Evolutionary conservation across 768 basidiomycete species (phyloP).

Genomic region (Cystobasidium tubakii): DNA sequence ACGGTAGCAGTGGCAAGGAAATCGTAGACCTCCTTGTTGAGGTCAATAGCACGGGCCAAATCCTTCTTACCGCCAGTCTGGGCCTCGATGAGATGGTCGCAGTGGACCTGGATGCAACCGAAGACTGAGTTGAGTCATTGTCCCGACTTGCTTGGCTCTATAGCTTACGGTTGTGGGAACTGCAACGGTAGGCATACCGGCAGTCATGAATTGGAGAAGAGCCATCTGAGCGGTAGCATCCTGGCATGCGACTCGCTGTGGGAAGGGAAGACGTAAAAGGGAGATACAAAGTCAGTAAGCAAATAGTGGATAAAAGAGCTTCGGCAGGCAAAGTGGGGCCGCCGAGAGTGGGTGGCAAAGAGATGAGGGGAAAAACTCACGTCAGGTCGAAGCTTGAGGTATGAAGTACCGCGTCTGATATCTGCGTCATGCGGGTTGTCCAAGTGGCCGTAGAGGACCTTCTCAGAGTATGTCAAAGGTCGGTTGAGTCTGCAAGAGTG

Average conservation of each 20-base stretch:
- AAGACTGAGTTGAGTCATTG: not conserved
- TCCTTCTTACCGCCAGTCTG: slow-evolving; percentile 90
- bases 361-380: slow-evolving; percentile 62
- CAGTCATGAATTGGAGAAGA: slow-evolving; percentile 99
- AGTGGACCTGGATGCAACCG: slow-evolving; percentile 58
- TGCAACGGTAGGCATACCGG: slow-evolving; percentile 93
- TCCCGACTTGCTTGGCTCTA: not conserved
- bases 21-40: slow-evolving; percentile 98
- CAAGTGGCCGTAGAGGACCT: slow-evolving; percentile 74
- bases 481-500: slow-evolving; percentile 42
- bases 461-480: slow-evolving; percentile 46
- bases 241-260: slow-evolving; percentile 55
- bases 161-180: slow-evolving; percentile 78
- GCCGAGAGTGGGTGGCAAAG: slow-evolving; percentile 82
- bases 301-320: slow-evolving; percentile 53
- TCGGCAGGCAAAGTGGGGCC: too few relatives aligned
- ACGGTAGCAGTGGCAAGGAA: slow-evolving; percentile 96
- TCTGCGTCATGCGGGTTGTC: slow-evolving; percentile 89
- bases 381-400: slow-evolving; percentile 95
- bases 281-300: not conserved
- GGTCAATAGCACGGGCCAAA: slow-evolving; percentile 79
- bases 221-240: slow-evolving; percentile 77
- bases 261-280: slow-evolving; percentile 47
- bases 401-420: slow-evolving; percentile 82
- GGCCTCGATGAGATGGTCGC: slow-evolving; percentile 97